These are phyloP conservation scores for Lipomyces mesembrius DNA, from an alignment of 805 yeast genomes.

Conservation along the genomic window DNA sequence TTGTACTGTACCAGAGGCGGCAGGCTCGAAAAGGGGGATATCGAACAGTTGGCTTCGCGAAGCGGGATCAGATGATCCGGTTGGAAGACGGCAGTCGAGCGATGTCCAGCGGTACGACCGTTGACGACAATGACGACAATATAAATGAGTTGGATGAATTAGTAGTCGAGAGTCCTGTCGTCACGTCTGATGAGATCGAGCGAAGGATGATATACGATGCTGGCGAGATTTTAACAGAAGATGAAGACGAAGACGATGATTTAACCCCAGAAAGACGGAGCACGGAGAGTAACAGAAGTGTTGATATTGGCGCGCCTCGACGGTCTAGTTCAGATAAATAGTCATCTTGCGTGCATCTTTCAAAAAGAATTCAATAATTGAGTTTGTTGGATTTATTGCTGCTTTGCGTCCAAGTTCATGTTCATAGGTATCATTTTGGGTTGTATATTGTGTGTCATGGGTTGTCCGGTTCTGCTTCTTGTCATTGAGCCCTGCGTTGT, in stretches of 20 bases:
- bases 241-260: slow-evolving; percentile 11
- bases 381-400: neutral
- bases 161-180: slow-evolving; percentile 35
- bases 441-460: neutral
- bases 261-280: neutral
- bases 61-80: slow-evolving; percentile 34
- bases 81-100: slow-evolving; percentile 30
- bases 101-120: neutral
- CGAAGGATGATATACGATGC: slow-evolving; percentile 26
- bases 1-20: slow-evolving; percentile 33
- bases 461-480: neutral
- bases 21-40: slow-evolving; percentile 26
- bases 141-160: slow-evolving; percentile 34
- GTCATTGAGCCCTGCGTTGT: neutral
- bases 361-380: neutral
- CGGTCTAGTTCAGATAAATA: neutral
- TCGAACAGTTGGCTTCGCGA: slow-evolving; percentile 34
- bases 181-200: slow-evolving; percentile 34
- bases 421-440: slow-evolving; percentile 1
- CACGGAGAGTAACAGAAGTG: neutral
- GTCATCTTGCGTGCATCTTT: neutral
- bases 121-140: slow-evolving; percentile 7
- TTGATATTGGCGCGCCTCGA: neutral
- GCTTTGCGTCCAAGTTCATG: neutral
- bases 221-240: slow-evolving; percentile 8